Base-by-base conservation (phyloP, 345 rosid species). In the Melaleuca quinquenervia region DNA sequence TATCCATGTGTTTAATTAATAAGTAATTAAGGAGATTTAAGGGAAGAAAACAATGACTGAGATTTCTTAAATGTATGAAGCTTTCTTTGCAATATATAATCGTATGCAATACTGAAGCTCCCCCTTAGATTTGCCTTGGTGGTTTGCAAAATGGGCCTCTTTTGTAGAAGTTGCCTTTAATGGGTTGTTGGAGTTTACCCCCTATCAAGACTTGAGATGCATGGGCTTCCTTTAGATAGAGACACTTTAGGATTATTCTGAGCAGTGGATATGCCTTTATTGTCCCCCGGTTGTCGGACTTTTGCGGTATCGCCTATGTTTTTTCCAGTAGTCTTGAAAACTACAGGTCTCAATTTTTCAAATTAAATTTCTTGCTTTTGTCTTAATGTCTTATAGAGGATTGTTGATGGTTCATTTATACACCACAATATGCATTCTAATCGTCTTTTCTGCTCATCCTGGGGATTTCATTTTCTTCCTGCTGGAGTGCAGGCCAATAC, bases 401-500 rank as follows among this genome's bases (percentile, higher is more conserved):
- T 70, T 70, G 21, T 8, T 70, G 36, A 58, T 58, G 12, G 24
- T 70, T 70, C 24, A 36, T 36, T 18, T 70, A 36, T 70, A 70
- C 78, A 70, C 78, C 36, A 32, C 18, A 70, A 32, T 70, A 41
- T 70, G 7, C 32, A 70, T 70, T 70, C 48, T 70, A 70, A 41
- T 54, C 22, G n/a, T 22, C 60, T 54, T 22, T 54, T 54, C 60
- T 22, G 60, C 78, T 70, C 78, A 70, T 70, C 24, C 36, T 36
- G 45, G 78, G 78, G 48, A 70, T 70, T 70, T 8, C 44, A 83
- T 12, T 29, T 52, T 27, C 45, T 83, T 83, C 62, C 62, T 32
- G 54, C 84, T 90, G 62, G 80, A 60, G 13, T 91, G 85, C 91
- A 97, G 99, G 99, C 99, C 45, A 98, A 98, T 89, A 98, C 99